Base-by-base conservation (phyloP, 495 filamentous ascomycete genomes). In the Lichenothelia convexa region DNA sequence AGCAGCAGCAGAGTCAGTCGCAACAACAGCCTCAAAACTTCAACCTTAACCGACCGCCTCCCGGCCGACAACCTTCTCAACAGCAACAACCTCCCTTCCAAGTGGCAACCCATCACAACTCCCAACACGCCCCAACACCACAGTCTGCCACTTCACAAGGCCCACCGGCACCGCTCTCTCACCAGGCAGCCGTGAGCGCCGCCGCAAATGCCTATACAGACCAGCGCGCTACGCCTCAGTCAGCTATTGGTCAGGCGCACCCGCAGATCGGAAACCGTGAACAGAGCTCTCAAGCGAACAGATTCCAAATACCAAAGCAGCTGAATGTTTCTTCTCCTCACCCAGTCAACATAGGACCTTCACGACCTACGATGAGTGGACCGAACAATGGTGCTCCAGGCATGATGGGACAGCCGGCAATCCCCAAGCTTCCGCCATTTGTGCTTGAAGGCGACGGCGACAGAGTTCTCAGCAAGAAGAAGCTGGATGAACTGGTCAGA, bases 401-500 rank as follows among this genome's bases (percentile, higher is more conserved):
- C 30, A 70, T 85, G 38, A 76, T 93, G 70, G 70, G 73, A 19
- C 85, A 93, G 46, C 87, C 91, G 1, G 82, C 76, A 2, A 67
- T 95, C 38, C 58, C 74, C 39, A 89, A 84, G 48, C 71, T 77
- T 41, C 84, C 85, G 0, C 64, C 71, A 0, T 87, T 74, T 50
- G 77, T 80, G 21, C 73, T 93, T 31, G 87, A 94, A 49, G 81
- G 80, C 21, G 83, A 89, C 45, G 84, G 80, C 9, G 83, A 92
- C 53, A 71, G 83, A 16, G 73, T 97, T 2, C 64, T 95, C 12
- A 86, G 75, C 58, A 93, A 92, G 71, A 86, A 87, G 60, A 94
- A 93, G 63, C 69, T 97, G 22, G 85, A 97, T 53, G 86, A 93
- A 50, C 64, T 97, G 20, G 84, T 94, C 3, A 75, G 84, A 31